A percentile compares a stretch with the other conserved stretches of the same genome.
Conservation (phyloP, 495 filamentous ascomycete species). For the Penicillium pancosmium region DNA sequence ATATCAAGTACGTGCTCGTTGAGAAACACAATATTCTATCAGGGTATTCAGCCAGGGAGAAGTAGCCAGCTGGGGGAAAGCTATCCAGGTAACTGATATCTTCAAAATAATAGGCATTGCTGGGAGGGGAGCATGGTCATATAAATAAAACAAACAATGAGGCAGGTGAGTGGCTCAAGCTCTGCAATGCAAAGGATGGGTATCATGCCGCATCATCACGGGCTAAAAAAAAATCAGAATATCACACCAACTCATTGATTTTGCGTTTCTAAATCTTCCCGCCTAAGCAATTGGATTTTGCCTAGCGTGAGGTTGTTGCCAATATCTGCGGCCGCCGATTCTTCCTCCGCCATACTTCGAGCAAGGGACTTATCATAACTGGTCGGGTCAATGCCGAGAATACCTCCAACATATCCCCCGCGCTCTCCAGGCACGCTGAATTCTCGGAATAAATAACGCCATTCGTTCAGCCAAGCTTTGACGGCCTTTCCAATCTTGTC, state of each 20-base stretch:
- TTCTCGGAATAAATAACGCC: conserved; percentile 93
- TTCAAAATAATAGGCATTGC: background rate
- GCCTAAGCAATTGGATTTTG: conserved; percentile 52
- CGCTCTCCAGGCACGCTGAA: conserved; percentile 93
- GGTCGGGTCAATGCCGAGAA: conserved; percentile 88
- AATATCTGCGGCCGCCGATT: conserved; percentile 22
- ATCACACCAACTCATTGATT: conserved; percentile 23
- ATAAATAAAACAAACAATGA: conserved; percentile 6
- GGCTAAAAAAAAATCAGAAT: background rate
- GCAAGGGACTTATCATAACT: conserved; percentile 76
- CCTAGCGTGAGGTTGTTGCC: conserved; percentile 39
- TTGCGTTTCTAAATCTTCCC: conserved; percentile 44
- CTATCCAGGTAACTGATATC: background rate
- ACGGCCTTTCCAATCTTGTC: conserved; percentile 98
- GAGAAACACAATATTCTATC: conserved; percentile 1
- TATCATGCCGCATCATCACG: conserved; percentile 14
- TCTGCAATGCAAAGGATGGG: conserved; percentile 11
- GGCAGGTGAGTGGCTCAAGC: background rate
- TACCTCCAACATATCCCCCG: conserved; percentile 79
- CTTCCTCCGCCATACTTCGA: conserved; percentile 30
- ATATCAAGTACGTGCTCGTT: background rate
- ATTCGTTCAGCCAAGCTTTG: conserved; percentile 87
- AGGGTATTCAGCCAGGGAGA: background rate
- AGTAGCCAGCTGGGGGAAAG: background rate
- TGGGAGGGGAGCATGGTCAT: background rate